Evolutionary conservation across 140 eudicot species (phyloP), one percentile per base, ranked within the genome.

Genomic region (Anethum foeniculum): DNA sequence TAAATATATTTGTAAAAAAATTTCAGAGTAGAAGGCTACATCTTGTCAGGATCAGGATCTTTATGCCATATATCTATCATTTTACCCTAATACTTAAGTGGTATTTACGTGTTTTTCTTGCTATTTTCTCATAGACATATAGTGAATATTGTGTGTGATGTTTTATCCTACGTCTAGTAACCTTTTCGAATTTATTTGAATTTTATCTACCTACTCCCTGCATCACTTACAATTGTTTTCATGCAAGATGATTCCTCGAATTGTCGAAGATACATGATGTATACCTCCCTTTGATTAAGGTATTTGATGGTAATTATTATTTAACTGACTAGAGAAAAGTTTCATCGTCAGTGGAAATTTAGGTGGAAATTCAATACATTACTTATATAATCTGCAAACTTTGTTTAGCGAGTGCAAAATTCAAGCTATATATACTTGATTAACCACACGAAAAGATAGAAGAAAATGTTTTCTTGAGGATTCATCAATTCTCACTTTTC

Each of bases 281-380:
- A 25, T 19, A 11, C 11, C 77, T 18, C 13, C 48, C 51, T 41
- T 19, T 73, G 9, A 73, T 73, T 13, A 11, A 54, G 44, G 72
- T 77, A 77, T 77, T 15, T 34, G 28, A 34, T 77, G 54, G 48
- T 41, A 21, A 41, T 77, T 77, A 60, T 78, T 14, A 78, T 60
- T 60, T 41, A 62, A 78, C 38, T 62, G 81, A 78, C 74, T 38
- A n/a, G 81, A 13, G 74, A 58, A 78, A 78, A 77, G 44, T 78
- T 67, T 44, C 71, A 62, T 16, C 18, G 25, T 41, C 30, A 51
- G 58, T 78, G 81, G 81, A 60, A 25, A 60, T 18, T 23, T 78
- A 78, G 74, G 72, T 39, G 75, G 56, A 43, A 3, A 62, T 76
- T 48, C 65, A 71, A 36, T 28, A 75, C 25, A 47, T 48, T 7